Conservation (phyloP, 139 green algal species). For the Astrephomene gubernaculifera region DNA sequence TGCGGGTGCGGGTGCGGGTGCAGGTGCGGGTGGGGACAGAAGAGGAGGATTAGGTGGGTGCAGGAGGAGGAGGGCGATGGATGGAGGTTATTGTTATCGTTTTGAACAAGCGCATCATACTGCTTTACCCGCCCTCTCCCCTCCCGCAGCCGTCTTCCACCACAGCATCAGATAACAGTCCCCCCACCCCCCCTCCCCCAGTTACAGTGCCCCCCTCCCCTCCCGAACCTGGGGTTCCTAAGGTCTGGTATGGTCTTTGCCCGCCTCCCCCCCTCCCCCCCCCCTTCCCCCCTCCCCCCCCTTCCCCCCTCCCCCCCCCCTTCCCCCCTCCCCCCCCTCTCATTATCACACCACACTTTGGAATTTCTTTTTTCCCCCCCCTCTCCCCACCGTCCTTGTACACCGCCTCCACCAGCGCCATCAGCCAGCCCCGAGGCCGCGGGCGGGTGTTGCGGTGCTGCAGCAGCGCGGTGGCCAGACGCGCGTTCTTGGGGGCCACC, state of each 20-base stretch:
- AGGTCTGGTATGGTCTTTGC: too few species aligned
- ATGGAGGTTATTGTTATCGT: too few species aligned
- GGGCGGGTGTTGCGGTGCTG: slow-evolving; percentile 61
- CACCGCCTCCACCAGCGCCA: slow-evolving; percentile 62
- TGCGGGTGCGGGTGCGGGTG: neutral
- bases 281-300: neutral
- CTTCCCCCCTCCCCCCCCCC: neutral
- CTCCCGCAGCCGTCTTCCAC: too few species aligned
- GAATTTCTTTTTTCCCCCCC: neutral
- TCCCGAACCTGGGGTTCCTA: too few species aligned
- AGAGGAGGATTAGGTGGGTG: neutral
- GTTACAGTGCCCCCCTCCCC: too few species aligned
- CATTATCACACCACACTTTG: too few species aligned
- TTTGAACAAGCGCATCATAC: too few species aligned
- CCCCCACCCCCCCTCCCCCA: too few species aligned
- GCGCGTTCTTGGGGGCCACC: slow-evolving; percentile 60
- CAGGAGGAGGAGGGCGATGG: neutral
- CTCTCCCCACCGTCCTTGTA: slow-evolving; percentile 62
- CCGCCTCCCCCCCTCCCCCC: neutral
- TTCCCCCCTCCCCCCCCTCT: neutral
- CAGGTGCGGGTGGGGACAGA: neutral
- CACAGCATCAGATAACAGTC: too few species aligned
- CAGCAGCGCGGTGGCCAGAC: slow-evolving; percentile 59
- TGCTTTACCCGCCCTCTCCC: too few species aligned
- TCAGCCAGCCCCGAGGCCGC: slow-evolving; percentile 67